phyloP scores from a whole-genome alignment of 2,329 filamentous ascomycete genomes.

The Westerdykella aurantiaca region DNA sequence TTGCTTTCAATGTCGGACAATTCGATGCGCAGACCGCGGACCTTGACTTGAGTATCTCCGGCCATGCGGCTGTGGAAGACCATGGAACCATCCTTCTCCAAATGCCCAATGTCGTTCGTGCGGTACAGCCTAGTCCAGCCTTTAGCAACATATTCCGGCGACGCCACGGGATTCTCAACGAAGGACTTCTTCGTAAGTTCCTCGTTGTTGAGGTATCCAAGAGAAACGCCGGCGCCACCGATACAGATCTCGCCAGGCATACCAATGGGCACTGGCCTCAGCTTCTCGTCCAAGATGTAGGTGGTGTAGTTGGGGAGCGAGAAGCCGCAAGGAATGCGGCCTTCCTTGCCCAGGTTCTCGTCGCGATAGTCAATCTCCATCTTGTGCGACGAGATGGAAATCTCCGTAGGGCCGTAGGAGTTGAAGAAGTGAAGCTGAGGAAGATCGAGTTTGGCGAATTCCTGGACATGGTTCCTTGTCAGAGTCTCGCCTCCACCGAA shows the following conservation, averaged over 20 bases:
- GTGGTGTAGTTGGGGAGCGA: conserved; percentile 2
- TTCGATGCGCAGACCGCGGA: conserved; percentile 39
- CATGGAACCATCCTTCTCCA: conserved; percentile 33
- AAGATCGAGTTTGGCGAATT: conserved; percentile 3
- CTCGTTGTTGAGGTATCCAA: conserved; percentile 31
- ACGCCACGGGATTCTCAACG: conserved; percentile 1
- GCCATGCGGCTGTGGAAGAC: conserved; percentile 14
- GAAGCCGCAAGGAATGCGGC: conserved; percentile 6
- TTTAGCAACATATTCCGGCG: neutral
- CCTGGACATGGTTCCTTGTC: neutral
- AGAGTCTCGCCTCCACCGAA: conserved; percentile 18
- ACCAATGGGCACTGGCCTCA: conserved; percentile 37
- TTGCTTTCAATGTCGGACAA: conserved; percentile 35
- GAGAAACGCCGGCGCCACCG: conserved; percentile 33
- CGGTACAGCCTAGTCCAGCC: conserved; percentile 30
- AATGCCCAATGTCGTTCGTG: conserved; percentile 38
- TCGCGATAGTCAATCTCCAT: neutral
- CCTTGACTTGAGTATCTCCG: conserved; percentile 17
- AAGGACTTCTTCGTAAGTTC: conserved; percentile 17
- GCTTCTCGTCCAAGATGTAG: conserved; percentile 40
- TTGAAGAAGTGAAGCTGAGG: conserved; percentile 7
- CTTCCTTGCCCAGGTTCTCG: conserved; percentile 10
- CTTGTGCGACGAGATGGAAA: conserved; percentile 4
- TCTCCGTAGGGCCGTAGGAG: conserved; percentile 17
- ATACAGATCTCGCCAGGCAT: conserved; percentile 42